These are phyloP conservation scores for Coemansia sp. DNA, from an alignment of 192 early-diverging fungal species.

Conservation along the genomic window DNA sequence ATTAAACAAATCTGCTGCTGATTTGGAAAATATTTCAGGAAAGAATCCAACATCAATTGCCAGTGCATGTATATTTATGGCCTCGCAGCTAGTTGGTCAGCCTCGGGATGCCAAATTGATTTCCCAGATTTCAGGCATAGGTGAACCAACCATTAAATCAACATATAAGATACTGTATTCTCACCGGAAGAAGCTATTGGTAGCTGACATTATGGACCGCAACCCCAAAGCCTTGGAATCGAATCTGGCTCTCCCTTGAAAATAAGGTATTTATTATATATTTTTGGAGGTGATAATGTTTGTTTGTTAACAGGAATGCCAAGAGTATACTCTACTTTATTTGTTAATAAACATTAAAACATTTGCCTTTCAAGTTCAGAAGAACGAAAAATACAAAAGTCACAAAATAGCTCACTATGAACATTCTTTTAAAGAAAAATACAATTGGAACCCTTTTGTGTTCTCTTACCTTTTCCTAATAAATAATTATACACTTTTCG, in stretches of 20 bases:
- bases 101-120: conserved; percentile 73
- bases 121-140: conserved; percentile 79
- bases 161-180: conserved; percentile 69
- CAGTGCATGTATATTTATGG: conserved; percentile 88
- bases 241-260: conserved; percentile 1
- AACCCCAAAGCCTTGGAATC: neutral
- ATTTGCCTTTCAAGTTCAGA: too few species aligned
- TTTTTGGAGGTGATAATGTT: too few species aligned
- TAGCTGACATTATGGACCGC: conserved; percentile 19
- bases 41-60: conserved; percentile 90
- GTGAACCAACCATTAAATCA: conserved; percentile 88
- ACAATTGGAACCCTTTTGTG: too few species aligned
- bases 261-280: neutral
- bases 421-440: too few species aligned
- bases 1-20: conserved; percentile 69
- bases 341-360: too few species aligned
- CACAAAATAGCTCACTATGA: too few species aligned
- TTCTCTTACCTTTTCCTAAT: too few species aligned
- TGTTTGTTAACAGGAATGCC: too few species aligned
- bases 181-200: conserved; percentile 50
- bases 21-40: conserved; percentile 82
- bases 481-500: too few species aligned
- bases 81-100: conserved; percentile 63
- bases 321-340: too few species aligned
- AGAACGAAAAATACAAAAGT: too few species aligned